phyloP scores from a whole-genome alignment of 352 stramenopile species.

The Globisporangium uncinulatum region DNA sequence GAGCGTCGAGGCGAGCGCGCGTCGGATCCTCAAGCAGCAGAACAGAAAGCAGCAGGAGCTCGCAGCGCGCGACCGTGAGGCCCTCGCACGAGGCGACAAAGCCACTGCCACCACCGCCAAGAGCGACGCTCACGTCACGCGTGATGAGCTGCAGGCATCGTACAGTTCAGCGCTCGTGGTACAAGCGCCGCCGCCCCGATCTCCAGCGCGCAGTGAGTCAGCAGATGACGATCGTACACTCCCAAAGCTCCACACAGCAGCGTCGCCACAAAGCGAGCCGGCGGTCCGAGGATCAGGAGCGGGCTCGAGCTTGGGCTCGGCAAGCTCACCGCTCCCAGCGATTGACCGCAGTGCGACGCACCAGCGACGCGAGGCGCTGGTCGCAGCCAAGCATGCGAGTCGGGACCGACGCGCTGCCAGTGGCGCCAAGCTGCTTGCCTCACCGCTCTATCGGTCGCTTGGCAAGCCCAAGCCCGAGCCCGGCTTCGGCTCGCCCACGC shows the following conservation, averaged over 20 bases:
- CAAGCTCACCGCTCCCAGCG: constrained; percentile 19
- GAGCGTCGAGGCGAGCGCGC: constrained; percentile 65
- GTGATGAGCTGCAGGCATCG: constrained; percentile 51
- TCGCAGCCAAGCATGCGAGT: constrained; percentile 19
- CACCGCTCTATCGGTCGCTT: constrained; percentile 70
- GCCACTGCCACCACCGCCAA: constrained; percentile 9
- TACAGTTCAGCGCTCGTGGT: constrained; percentile 60
- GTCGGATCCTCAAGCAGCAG: constrained; percentile 79
- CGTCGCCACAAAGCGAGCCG: neutral
- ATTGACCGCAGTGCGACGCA: constrained; percentile 20
- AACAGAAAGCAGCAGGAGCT: constrained; percentile 71
- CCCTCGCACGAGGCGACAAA: constrained; percentile 26
- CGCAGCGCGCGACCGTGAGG: constrained; percentile 34
- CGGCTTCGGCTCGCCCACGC: constrained; percentile 17
- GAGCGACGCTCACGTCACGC: constrained; percentile 20
- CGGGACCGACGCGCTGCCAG: constrained; percentile 20
- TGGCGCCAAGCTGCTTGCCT: constrained; percentile 56
- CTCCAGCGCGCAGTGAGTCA: constrained; percentile 20
- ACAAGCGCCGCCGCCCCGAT: constrained; percentile 21
- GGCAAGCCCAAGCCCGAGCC: constrained; percentile 36
- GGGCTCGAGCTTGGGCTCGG: neutral
- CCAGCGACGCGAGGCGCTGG: constrained; percentile 10
- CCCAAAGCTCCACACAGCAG: neutral
- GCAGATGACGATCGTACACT: constrained; percentile 1
- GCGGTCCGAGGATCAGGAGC: neutral